A percentile compares a stretch with the other conserved stretches of the same genome.
Evolutionary conservation across 73 alveolate species (phyloP).

Genomic region (Uronychia binucleata): DNA sequence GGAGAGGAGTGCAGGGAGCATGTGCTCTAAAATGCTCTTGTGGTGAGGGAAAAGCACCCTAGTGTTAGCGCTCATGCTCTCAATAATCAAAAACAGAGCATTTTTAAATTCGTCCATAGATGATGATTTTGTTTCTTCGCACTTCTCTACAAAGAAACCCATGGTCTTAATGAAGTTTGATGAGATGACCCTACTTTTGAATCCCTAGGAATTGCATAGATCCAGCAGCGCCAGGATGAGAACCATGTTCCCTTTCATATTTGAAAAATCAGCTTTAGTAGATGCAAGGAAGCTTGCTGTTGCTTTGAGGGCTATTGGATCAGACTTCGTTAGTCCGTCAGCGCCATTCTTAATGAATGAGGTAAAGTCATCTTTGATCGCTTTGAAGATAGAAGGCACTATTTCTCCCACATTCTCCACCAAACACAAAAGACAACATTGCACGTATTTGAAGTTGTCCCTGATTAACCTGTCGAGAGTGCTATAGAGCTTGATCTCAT

Average conservation of each 20-base stretch:
- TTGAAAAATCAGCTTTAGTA: background rate
- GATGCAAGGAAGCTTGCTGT: background rate
- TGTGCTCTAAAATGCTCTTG: constrained; percentile 2
- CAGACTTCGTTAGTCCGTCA: background rate
- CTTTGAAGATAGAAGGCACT: constrained; percentile 57
- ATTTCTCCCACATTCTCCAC: constrained; percentile 60
- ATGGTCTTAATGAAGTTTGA: background rate
- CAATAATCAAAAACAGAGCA: background rate
- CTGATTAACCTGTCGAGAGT: constrained; percentile 70
- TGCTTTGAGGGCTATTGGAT: background rate
- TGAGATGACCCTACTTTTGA: constrained; percentile 2
- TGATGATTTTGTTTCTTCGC: constrained; percentile 1
- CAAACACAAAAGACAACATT: constrained; percentile 73
- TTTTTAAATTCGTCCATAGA: background rate
- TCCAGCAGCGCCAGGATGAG: constrained; percentile 1
- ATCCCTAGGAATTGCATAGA: constrained; percentile 5
- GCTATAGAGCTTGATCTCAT: constrained; percentile 71
- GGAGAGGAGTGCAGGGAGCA: constrained; percentile 39
- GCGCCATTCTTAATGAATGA: background rate
- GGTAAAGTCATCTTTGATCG: constrained; percentile 1
- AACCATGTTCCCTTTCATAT: constrained; percentile 8
- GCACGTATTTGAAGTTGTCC: constrained; percentile 75
- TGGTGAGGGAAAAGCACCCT: background rate
- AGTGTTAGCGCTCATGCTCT: background rate
- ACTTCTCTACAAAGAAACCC: constrained; percentile 5